Conservation (phyloP, 2,329 filamentous ascomycete species). For the Sordariomycetes sp. region DNA sequence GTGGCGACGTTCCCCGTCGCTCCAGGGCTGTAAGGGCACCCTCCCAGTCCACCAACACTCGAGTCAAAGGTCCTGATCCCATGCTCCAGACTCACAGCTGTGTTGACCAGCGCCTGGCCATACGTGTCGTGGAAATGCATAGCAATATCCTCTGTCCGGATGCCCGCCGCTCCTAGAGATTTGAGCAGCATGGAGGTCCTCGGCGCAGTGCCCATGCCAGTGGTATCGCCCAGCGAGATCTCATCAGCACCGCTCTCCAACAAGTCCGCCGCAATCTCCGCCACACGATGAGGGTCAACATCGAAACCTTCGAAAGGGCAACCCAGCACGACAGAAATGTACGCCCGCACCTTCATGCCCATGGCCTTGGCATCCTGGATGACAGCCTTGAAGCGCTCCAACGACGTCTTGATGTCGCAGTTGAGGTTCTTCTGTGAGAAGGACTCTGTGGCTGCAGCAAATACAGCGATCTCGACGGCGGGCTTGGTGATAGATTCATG, state of each 20-base stretch:
- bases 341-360: slow-evolving; percentile 63
- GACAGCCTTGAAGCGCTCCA: slow-evolving; percentile 61
- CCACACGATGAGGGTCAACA: slow-evolving; percentile 53
- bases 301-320: slow-evolving; percentile 67
- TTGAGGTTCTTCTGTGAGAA: slow-evolving; percentile 80
- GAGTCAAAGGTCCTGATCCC: slow-evolving; percentile 73
- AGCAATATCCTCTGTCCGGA: slow-evolving; percentile 62
- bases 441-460: slow-evolving; percentile 71
- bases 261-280: slow-evolving; percentile 57
- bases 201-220: slow-evolving; percentile 79
- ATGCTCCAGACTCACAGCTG: slow-evolving; percentile 65
- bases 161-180: slow-evolving; percentile 55
- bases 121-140: slow-evolving; percentile 90
- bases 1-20: slow-evolving; percentile 82
- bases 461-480: slow-evolving; percentile 65
- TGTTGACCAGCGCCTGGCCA: slow-evolving; percentile 77
- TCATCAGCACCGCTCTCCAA: slow-evolving; percentile 85
- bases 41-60: slow-evolving; percentile 71
- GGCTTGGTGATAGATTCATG: slow-evolving; percentile 31
- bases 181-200: slow-evolving; percentile 55
- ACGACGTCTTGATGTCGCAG: slow-evolving; percentile 65
- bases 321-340: slow-evolving; percentile 72
- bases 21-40: slow-evolving; percentile 77
- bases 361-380: slow-evolving; percentile 57
- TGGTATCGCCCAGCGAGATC: slow-evolving; percentile 83